A percentile compares a stretch with the other conserved stretches of the same genome.
Conservation (phyloP, 495 filamentous ascomycete species). For the Trichoderma reesei region DNA sequence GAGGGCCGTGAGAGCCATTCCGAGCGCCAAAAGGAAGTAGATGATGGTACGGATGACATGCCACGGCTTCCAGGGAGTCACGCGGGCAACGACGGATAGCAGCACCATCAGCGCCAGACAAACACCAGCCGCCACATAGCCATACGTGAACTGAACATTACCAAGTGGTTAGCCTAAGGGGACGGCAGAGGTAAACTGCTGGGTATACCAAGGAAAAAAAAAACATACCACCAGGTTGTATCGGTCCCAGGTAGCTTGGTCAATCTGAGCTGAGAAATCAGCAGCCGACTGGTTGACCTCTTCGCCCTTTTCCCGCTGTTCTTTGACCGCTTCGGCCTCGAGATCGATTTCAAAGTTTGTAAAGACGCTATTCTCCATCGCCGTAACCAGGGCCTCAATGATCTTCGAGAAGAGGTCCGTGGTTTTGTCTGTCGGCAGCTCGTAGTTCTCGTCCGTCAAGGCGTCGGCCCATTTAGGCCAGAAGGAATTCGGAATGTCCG, state of each 20-base stretch:
- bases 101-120: conserved; percentile 31
- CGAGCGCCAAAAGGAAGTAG: conserved; percentile 25
- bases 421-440: neutral
- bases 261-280: conserved; percentile 12
- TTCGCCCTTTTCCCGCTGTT: conserved; percentile 1
- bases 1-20: conserved; percentile 22
- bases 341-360: conserved; percentile 20
- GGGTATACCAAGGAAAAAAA: conserved; percentile 12
- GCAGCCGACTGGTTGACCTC: neutral
- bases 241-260: conserved; percentile 22
- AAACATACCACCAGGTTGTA: conserved; percentile 33
- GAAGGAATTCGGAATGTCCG: conserved; percentile 19
- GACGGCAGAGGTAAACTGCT: neutral
- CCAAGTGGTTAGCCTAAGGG: neutral
- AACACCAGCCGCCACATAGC: conserved; percentile 35
- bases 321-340: conserved; percentile 7
- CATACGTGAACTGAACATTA: conserved; percentile 27
- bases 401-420: neutral
- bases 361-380: conserved; percentile 18
- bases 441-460: neutral
- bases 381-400: neutral
- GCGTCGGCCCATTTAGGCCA: conserved; percentile 10
- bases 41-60: conserved; percentile 27
- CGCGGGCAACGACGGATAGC: conserved; percentile 27
- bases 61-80: conserved; percentile 23